Evolutionary conservation across 352 stramenopile genomes (phyloP).

Genomic region (Peronospora destructor): DNA sequence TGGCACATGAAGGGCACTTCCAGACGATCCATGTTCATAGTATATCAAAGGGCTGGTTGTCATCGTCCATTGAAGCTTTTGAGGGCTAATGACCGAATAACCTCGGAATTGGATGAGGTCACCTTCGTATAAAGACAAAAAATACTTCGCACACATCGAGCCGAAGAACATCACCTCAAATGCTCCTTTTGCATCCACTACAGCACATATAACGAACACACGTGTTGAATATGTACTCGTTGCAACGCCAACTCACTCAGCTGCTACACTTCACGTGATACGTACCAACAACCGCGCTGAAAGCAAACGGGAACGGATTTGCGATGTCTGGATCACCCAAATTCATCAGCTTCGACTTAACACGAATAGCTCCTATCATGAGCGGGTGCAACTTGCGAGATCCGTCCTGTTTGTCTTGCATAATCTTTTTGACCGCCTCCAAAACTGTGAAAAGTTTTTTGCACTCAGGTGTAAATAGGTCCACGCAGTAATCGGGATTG

Average conservation of each 20-base stretch:
- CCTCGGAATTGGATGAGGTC: conserved; percentile 51
- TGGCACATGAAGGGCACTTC: conserved; percentile 30
- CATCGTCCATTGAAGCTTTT: conserved; percentile 9
- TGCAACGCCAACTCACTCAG: not conserved
- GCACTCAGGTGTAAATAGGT: conserved; percentile 22
- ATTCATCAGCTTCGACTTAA: conserved; percentile 54
- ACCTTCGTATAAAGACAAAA: conserved; percentile 44
- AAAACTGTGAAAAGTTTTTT: conserved; percentile 21
- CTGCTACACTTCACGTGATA: not conserved
- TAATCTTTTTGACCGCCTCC: conserved; percentile 20
- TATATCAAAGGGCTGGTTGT: conserved; percentile 20
- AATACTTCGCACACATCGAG: conserved; percentile 55
- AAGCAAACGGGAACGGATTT: conserved; percentile 61
- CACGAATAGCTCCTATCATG: conserved; percentile 45
- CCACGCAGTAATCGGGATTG: conserved; percentile 15
- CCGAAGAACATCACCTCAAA: conserved; percentile 66
- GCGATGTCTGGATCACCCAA: conserved; percentile 31
- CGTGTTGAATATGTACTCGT: not conserved
- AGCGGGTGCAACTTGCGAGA: conserved; percentile 16
- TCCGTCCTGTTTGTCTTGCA: conserved; percentile 5
- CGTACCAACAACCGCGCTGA: conserved; percentile 54
- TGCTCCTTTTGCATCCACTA: conserved; percentile 38
- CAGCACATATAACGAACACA: not conserved
- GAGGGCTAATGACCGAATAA: conserved; percentile 24
- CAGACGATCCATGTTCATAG: conserved; percentile 31